phyloP scores from a whole-genome alignment of 768 basidiomycete species.

The Sporobolomyces roseus region DNA sequence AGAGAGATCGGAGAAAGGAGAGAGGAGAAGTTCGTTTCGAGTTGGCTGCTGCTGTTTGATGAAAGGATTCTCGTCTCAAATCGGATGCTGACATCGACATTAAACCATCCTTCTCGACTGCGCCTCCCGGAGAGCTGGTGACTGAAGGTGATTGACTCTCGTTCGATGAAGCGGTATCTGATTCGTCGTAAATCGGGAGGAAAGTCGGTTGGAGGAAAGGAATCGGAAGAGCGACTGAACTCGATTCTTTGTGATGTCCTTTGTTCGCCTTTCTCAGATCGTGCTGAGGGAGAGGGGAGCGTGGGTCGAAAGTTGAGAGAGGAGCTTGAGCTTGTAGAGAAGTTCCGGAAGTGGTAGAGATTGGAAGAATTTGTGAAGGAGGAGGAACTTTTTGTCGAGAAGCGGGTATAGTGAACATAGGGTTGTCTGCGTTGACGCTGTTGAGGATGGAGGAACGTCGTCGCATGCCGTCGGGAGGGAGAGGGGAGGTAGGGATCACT shows the following conservation, averaged over 20 bases:
- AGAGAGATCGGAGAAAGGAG: not conserved
- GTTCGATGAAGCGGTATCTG: not conserved
- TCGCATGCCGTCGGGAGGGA: conserved; percentile 7
- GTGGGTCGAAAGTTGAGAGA: not conserved
- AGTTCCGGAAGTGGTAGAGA: not conserved
- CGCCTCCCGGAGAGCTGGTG: not conserved
- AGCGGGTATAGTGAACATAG: not conserved
- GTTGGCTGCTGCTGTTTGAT: not conserved
- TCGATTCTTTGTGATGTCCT: too few species aligned
- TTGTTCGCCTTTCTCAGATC: too few species aligned
- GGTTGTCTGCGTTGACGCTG: not conserved
- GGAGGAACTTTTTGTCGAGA: not conserved
- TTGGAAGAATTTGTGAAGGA: not conserved
- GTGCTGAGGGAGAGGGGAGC: not conserved
- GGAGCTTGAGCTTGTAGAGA: not conserved
- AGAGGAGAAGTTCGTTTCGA: not conserved
- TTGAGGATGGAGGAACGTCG: conserved; percentile 1
- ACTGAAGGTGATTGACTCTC: not conserved
- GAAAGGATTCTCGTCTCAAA: not conserved
- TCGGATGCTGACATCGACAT: conserved; percentile 4
- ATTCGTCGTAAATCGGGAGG: not conserved
- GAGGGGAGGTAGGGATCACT: not conserved
- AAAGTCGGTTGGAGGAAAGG: not conserved
- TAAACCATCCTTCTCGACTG: not conserved
- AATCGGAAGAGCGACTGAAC: not conserved